phyloP scores from a whole-genome alignment of 2,329 filamentous ascomycete genomes.

The Clonostachys chloroleuca region DNA sequence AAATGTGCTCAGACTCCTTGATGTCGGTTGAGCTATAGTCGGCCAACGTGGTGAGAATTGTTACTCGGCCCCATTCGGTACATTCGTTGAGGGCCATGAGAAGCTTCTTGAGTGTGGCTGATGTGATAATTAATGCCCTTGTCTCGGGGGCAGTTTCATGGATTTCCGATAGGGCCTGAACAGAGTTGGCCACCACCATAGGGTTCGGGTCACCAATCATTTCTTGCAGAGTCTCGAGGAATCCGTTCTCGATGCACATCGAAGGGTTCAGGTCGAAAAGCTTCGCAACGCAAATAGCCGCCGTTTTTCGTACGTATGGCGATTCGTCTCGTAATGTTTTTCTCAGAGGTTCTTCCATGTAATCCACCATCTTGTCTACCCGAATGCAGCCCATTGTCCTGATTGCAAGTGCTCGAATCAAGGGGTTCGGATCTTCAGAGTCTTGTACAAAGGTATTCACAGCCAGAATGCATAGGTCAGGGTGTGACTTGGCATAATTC shows the following conservation, averaged over 20 bases:
- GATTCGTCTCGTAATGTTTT: slow-evolving; percentile 97
- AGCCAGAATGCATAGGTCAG: slow-evolving; percentile 95
- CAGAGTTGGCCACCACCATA: slow-evolving; percentile 98
- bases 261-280: slow-evolving; percentile 90
- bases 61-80: slow-evolving; percentile 96
- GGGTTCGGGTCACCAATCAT: slow-evolving; percentile 96
- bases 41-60: slow-evolving; percentile 83
- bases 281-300: slow-evolving; percentile 96
- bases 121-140: slow-evolving; percentile 76
- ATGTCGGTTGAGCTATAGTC: slow-evolving; percentile 83
- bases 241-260: slow-evolving; percentile 95
- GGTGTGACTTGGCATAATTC: slow-evolving; percentile 99
- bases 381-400: slow-evolving; percentile 98
- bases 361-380: slow-evolving; percentile 99
- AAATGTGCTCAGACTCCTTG: slow-evolving; percentile 97
- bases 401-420: slow-evolving; percentile 91
- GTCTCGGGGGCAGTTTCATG: slow-evolving; percentile 87
- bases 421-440: slow-evolving; percentile 94
- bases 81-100: slow-evolving; percentile 96
- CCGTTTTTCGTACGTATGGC: slow-evolving; percentile 96
- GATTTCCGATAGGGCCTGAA: slow-evolving; percentile 91
- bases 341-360: slow-evolving; percentile 96
- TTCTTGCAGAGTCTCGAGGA: slow-evolving; percentile 89
- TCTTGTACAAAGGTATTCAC: slow-evolving; percentile 99
- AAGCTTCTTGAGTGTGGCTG: slow-evolving; percentile 86